Evolutionary conservation across 768 basidiomycete genomes (phyloP).

Genomic region (Porphyrellus cyaneotinctus): DNA sequence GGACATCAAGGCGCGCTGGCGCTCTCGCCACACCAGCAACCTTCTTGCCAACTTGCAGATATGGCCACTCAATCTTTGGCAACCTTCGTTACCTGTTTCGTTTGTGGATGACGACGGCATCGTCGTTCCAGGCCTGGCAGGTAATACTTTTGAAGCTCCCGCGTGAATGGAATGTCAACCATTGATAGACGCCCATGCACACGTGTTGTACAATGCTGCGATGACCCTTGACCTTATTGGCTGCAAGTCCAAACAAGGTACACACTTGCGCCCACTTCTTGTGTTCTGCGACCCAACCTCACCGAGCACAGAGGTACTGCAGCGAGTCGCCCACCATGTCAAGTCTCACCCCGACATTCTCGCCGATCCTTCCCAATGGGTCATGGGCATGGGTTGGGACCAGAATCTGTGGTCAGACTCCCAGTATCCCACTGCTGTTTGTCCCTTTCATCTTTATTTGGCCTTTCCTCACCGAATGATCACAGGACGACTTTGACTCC

Average conservation of each 20-base stretch:
- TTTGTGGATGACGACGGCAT: slow-evolving; percentile 38
- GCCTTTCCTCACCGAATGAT: neutral
- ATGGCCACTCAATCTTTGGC: slow-evolving; percentile 23
- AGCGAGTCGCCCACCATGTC: slow-evolving; percentile 57
- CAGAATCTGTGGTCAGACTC: slow-evolving; percentile 72
- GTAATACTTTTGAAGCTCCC: slow-evolving; percentile 31
- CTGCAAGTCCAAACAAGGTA: slow-evolving; percentile 58
- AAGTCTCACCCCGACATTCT: slow-evolving; percentile 51
- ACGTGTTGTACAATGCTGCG: slow-evolving; percentile 67
- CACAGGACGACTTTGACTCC: slow-evolving; percentile 65
- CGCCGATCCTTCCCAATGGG: slow-evolving; percentile 57
- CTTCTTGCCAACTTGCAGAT: slow-evolving; percentile 11
- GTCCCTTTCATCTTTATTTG: slow-evolving; percentile 21
- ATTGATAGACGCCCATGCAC: slow-evolving; percentile 70
- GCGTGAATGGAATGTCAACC: neutral
- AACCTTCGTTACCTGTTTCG: slow-evolving; percentile 17
- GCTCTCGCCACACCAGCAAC: neutral
- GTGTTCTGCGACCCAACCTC: neutral
- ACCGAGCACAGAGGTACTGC: slow-evolving; percentile 51
- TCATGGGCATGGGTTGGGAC: slow-evolving; percentile 91
- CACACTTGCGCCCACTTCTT: neutral
- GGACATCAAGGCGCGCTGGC: slow-evolving; percentile 27
- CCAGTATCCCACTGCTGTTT: slow-evolving; percentile 70
- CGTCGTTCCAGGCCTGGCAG: slow-evolving; percentile 71
- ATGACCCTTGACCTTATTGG: slow-evolving; percentile 64